Percentiles rank a stretch among this genome's conserved stretches.
Evolutionary conservation across 2,329 filamentous ascomycete genomes (phyloP).

Genomic region (Ophiostoma triangulosporum): DNA sequence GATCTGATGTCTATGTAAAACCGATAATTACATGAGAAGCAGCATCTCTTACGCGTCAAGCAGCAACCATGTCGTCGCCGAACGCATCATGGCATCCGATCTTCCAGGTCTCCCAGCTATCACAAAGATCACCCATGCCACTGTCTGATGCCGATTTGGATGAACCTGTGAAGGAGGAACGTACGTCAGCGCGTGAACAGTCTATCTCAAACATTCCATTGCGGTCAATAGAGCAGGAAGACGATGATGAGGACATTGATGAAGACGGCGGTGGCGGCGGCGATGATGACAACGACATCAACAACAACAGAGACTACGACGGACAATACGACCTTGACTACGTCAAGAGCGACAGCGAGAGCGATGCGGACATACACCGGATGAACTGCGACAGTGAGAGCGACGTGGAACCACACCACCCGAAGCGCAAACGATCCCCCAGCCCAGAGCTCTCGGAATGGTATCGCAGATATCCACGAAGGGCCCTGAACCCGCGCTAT

Average conservation of each 20-base stretch:
- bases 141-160: neutral
- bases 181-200: neutral
- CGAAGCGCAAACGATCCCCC: neutral
- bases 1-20: too few relatives aligned
- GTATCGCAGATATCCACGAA: conserved; percentile 22
- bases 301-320: neutral
- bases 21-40: neutral
- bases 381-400: neutral
- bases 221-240: neutral
- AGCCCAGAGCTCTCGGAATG: neutral
- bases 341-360: neutral
- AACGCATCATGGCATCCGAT: neutral
- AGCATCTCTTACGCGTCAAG: neutral
- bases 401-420: neutral
- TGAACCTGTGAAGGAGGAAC: neutral
- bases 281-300: neutral
- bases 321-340: too few relatives aligned
- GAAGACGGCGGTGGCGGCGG: neutral
- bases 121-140: neutral
- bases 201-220: neutral
- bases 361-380: too few relatives aligned
- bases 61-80: conserved; percentile 2
- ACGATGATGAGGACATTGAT: neutral
- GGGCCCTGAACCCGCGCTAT: conserved; percentile 33
- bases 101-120: neutral